These are phyloP conservation scores for Laguncularia racemosa DNA, from an alignment of 345 rosid genomes.

Conservation along the genomic window DNA sequence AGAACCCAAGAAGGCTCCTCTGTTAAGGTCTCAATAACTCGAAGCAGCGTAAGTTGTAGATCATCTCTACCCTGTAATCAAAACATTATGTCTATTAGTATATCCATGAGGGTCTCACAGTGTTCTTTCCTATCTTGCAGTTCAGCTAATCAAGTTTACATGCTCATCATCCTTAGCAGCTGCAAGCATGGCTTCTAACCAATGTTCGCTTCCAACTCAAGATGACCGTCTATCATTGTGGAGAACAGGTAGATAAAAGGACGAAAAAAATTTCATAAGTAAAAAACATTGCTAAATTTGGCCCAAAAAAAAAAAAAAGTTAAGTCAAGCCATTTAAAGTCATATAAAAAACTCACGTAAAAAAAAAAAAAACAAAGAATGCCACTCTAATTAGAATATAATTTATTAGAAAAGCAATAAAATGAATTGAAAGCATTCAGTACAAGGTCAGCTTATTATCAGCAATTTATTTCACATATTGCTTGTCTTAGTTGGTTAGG, in stretches of 20 bases:
- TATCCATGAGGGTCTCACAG: background rate
- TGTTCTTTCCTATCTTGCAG: background rate
- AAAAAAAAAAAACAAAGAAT: too few relatives aligned
- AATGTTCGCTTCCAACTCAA: too few relatives aligned
- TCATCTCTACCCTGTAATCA: constrained; percentile 81
- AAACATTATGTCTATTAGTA: constrained; percentile 11
- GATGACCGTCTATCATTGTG: too few relatives aligned
- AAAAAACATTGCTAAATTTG: background rate
- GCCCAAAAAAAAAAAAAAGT: background rate
- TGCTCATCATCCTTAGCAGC: background rate
- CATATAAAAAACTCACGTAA: background rate
- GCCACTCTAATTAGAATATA: too few relatives aligned
- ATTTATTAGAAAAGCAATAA: too few relatives aligned
- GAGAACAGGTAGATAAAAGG: too few relatives aligned
- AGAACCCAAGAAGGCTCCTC: constrained; percentile 60
- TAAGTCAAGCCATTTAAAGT: background rate
- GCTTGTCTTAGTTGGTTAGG: too few relatives aligned
- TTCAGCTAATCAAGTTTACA: background rate
- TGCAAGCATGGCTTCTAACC: too few relatives aligned
- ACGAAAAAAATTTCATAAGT: background rate
- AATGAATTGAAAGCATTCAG: too few relatives aligned
- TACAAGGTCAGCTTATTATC: too few relatives aligned
- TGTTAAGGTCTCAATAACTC: constrained; percentile 67
- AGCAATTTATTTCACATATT: too few relatives aligned
- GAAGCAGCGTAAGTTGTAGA: constrained; percentile 86